phyloP scores from a whole-genome alignment of 148 eudicot species.

The Tetragonia tetragonoides region DNA sequence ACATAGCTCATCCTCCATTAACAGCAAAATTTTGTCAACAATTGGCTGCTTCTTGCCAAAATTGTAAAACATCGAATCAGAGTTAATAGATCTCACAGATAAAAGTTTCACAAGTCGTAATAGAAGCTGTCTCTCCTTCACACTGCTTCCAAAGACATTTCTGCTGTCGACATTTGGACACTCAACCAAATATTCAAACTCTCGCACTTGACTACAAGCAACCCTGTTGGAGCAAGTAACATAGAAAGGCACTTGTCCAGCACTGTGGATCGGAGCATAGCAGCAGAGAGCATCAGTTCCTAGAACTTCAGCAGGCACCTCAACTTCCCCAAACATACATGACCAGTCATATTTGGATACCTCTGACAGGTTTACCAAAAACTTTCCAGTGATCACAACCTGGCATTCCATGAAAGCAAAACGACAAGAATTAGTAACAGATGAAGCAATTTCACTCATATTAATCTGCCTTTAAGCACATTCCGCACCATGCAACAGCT shows the following conservation, averaged over 20 bases:
- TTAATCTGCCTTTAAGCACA: background rate
- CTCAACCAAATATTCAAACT: slow-evolving; percentile 64
- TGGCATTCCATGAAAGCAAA: slow-evolving; percentile 28
- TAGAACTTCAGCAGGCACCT: slow-evolving; percentile 80
- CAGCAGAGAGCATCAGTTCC: slow-evolving; percentile 73
- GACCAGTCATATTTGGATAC: slow-evolving; percentile 64
- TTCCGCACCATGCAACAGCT: background rate
- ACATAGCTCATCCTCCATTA: slow-evolving; percentile 36
- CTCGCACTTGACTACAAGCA: slow-evolving; percentile 98
- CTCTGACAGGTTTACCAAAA: slow-evolving; percentile 64
- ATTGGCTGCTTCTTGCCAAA: slow-evolving; percentile 24
- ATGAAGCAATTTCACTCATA: background rate
- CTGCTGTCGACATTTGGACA: slow-evolving; percentile 36
- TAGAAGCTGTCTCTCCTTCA: slow-evolving; percentile 37
- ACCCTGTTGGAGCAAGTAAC: slow-evolving; percentile 90
- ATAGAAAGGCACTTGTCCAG: slow-evolving; percentile 84
- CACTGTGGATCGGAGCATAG: slow-evolving; percentile 66
- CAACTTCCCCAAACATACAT: slow-evolving; percentile 97
- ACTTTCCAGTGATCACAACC: slow-evolving; percentile 80
- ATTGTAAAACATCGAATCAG: slow-evolving; percentile 23
- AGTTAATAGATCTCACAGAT: slow-evolving; percentile 24
- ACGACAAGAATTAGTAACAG: background rate
- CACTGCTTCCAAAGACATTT: slow-evolving; percentile 35
- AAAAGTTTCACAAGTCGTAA: slow-evolving; percentile 38
- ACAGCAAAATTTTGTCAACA: slow-evolving; percentile 28